These are phyloP conservation scores for Smithsoniella earleae DNA, from an alignment of 163 green algal genomes.

Conservation along the genomic window DNA sequence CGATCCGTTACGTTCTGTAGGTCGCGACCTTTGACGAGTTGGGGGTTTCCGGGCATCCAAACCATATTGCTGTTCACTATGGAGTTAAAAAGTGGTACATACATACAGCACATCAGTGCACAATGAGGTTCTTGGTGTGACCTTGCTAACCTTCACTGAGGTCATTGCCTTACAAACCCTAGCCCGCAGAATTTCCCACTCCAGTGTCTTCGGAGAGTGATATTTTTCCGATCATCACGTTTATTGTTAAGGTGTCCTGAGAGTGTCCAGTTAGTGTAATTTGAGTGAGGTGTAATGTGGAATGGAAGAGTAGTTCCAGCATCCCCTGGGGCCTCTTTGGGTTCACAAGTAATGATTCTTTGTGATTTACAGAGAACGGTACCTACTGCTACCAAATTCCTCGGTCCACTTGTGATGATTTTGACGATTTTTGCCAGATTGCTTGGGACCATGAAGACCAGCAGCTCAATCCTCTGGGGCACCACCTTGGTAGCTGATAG, in stretches of 20 bases:
- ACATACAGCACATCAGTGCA: not conserved
- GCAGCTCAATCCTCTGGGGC: not conserved
- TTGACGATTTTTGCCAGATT: not conserved
- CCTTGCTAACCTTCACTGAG: not conserved
- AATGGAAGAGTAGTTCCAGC: too few relatives aligned
- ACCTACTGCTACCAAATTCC: not conserved
- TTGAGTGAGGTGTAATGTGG: too few relatives aligned
- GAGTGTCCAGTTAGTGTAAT: constrained; percentile 32
- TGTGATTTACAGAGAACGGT: constrained; percentile 29
- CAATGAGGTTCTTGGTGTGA: constrained; percentile 9
- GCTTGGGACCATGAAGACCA: not conserved
- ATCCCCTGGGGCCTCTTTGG: too few relatives aligned
- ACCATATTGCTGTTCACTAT: constrained; percentile 48
- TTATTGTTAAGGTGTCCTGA: constrained; percentile 40
- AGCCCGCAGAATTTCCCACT: too few relatives aligned
- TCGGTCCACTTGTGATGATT: constrained; percentile 4
- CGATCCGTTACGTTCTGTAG: constrained; percentile 38
- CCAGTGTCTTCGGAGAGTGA: too few relatives aligned
- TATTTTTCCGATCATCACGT: constrained; percentile 38
- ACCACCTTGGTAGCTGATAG: not conserved
- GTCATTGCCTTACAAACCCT: not conserved
- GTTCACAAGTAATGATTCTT: too few relatives aligned
- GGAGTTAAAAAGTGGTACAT: constrained; percentile 38
- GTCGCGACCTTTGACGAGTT: constrained; percentile 64
- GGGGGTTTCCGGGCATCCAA: constrained; percentile 68